Evolutionary conservation across 1,139 yeast genomes (phyloP).

Genomic region (Kodamaea plutei): DNA sequence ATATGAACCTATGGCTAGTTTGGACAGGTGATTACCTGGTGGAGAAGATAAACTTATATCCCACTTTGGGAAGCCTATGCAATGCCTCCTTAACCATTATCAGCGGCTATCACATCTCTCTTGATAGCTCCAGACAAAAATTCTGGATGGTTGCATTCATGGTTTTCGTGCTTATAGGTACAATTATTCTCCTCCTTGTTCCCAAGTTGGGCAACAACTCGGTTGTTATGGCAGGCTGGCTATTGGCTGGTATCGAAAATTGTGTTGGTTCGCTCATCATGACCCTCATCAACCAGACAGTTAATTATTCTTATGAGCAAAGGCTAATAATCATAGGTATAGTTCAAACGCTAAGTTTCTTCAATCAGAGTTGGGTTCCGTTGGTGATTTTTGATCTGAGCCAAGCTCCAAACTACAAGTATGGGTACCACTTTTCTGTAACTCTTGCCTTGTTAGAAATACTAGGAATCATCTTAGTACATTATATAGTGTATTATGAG

Average conservation of each 20-base stretch:
- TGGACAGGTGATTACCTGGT: conserved; percentile 9
- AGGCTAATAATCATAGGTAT: conserved; percentile 7
- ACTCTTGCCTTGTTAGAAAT: conserved; percentile 5
- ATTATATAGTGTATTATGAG: conserved; percentile 2
- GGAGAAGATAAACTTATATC: conserved; percentile 5
- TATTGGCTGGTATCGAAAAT: conserved; percentile 5
- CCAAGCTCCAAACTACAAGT: conserved; percentile 8
- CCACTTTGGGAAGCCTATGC: conserved; percentile 6
- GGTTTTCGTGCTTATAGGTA: conserved; percentile 4
- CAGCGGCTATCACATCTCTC: conserved; percentile 5
- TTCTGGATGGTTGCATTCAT: conserved; percentile 3
- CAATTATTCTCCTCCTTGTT: conserved; percentile 2
- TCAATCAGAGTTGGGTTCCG: conserved; percentile 9
- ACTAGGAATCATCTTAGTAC: conserved; percentile 4
- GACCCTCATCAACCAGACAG: conserved; percentile 9
- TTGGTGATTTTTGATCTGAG: conserved; percentile 5
- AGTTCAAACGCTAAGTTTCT: conserved; percentile 8
- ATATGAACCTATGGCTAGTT: conserved; percentile 9
- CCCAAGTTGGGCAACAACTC: conserved; percentile 7
- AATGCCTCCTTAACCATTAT: conserved; percentile 4
- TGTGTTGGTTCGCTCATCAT: conserved; percentile 9
- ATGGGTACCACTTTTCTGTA: conserved; percentile 7
- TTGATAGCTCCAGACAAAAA: conserved; percentile 2
- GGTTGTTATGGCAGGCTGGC: conserved; percentile 6
- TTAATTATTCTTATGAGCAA: conserved; percentile 8